Base-by-base conservation (phyloP, 1,139 yeast species). In the Suhomyces panamericanus region DNA sequence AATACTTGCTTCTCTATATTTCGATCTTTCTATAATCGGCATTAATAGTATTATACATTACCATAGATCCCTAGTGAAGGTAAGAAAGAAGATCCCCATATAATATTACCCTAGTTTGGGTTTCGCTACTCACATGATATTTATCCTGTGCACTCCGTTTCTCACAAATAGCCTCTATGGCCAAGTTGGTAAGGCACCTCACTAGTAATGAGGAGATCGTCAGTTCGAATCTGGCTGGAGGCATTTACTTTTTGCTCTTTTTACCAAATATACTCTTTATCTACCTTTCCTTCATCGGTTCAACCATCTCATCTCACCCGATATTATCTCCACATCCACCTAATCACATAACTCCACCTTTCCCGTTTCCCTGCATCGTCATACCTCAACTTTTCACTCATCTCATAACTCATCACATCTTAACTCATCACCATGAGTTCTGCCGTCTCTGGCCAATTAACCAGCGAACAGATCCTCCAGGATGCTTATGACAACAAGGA, bases 161-260 rank as follows among this genome's bases (percentile, higher is more conserved):
- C 29, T 11, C 8, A 34, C 14, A 27, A 34, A 24, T 4, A 26
- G 58, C 58, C 58, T 53, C 50, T 49, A 54, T 54, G 73, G 73
- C 88, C 88, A 83, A 83, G 88, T 82, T 83, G 89, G 88, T 83
- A 83, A 83, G 88, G 89, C 89, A 85, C 86, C 82, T 81, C 88
- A 83, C 89, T 83, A 83, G 88, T 83, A 83, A 83, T 83, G 88
- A 81, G 82, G 86, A 83, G 89, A 83, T 83, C 89, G 83, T 80
- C 87, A 83, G 88, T 83, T 83, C 88, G 84, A 83, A 73, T 81
- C 87, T 81, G 86, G 81, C 80, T 80, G 83, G 78, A 79, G 84
- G 86, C 87, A 81, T 53, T 57, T 58, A 50, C 66, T 71, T 68
- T 29, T 28, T 8, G 6, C 9, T 51, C 22, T 24, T 20, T 31